Evolutionary conservation across 179 eudicot genomes (phyloP).

Genomic region (Monotropa hypopitys): DNA sequence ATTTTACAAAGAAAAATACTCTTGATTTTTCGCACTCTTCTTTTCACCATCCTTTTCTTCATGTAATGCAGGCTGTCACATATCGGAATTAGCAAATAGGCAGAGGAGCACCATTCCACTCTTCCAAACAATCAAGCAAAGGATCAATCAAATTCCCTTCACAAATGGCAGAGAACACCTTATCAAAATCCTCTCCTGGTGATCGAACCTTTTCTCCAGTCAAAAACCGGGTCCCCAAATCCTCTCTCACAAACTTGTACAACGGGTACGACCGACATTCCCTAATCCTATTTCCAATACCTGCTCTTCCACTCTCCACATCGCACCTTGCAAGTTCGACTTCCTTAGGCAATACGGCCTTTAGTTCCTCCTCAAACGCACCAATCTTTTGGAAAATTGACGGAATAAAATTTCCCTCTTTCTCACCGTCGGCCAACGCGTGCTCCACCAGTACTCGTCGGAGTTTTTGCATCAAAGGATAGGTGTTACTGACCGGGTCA

Average conservation of each 20-base stretch:
- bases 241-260: neutral
- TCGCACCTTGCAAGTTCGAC: neutral
- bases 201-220: conserved; percentile 8
- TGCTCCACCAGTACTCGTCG: conserved; percentile 10
- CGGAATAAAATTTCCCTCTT: neutral
- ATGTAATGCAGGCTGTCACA: neutral
- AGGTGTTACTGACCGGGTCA: conserved; percentile 11
- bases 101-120: conserved; percentile 7
- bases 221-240: conserved; percentile 2
- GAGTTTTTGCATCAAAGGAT: conserved; percentile 8
- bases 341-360: conserved; percentile 4
- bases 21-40: too few species aligned
- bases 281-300: conserved; percentile 6
- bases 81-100: neutral
- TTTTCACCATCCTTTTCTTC: too few species aligned
- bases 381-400: conserved; percentile 9
- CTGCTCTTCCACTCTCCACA: conserved; percentile 8
- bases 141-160: conserved; percentile 6
- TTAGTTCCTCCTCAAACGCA: conserved; percentile 10
- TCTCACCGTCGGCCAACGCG: neutral
- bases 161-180: conserved; percentile 10
- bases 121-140: neutral
- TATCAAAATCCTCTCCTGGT: conserved; percentile 15
- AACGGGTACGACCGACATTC: conserved; percentile 11
- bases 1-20: too few species aligned